Base-by-base conservation (phyloP, 108 stramenopile genomes). In the Conticribra weissflogii region DNA sequence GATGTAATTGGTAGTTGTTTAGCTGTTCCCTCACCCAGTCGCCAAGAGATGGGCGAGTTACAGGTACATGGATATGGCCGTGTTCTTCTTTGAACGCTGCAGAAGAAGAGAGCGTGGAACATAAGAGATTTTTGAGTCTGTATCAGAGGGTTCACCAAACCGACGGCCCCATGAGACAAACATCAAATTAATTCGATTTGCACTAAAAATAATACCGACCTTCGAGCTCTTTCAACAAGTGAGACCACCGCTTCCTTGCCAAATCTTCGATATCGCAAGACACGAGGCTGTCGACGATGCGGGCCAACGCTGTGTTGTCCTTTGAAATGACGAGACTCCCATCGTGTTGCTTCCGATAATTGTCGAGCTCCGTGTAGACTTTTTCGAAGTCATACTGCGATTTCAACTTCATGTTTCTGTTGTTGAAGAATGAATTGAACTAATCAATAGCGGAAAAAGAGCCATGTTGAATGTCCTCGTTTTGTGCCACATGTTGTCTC, bases 211-310 rank as follows among this genome's bases (percentile, higher is more conserved):
- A 5, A 9, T 41, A 9, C 5, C 12, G 12, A 12, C 12, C 36
- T 24, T 53, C 14, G 23, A 53, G 24, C 7, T 7, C 52, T 24
- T 7, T 16, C 21, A 53, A 9, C 52, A 14, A 16, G 23, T 9
- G 8, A 8, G 7, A 8, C 52, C 52, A 53, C 14, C 52, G 7
- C 14, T 16, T 21, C 52, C 17, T 53, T 24, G 52, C 21, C 52
- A 53, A 24, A 14, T 21, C 24, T 24, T 53, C 52, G 52, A 53
- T 53, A 24, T 16, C 52, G 23, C 24, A 7, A 8, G 52, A 53
- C 4, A 16, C 21, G 52, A 53, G 52, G 52, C 14, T 24, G 14
- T 53, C 52, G 52, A 53, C 24, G 24, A 53, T 53, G 12, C 52
- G 52, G 8, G 52, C 21, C 52, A 53, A 24, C 8, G 52, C 4